Evolutionary conservation across 495 filamentous ascomycete species (phyloP).

Genomic region (Hyaloscypha finlandica): DNA sequence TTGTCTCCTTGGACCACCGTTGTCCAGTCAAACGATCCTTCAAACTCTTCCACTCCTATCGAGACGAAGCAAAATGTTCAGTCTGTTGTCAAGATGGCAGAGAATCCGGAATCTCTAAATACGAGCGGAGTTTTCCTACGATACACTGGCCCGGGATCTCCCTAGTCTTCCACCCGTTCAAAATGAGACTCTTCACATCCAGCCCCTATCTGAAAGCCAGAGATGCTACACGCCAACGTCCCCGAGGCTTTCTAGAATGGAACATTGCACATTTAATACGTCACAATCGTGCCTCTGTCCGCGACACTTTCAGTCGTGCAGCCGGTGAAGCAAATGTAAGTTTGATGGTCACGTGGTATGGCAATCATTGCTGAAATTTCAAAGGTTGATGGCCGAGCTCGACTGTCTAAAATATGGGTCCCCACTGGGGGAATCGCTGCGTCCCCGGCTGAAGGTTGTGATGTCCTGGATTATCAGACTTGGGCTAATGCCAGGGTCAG

Average conservation of each 20-base stretch:
- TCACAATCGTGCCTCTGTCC: background rate
- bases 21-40: too few relatives aligned
- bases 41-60: background rate
- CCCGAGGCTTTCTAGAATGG: background rate
- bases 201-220: background rate
- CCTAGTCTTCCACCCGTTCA: background rate
- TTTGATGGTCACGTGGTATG: slow-evolving; percentile 2
- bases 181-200: background rate
- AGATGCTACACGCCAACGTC: background rate
- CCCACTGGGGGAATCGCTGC: slow-evolving; percentile 73
- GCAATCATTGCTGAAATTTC: background rate
- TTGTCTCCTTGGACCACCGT: background rate
- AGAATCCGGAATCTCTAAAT: background rate
- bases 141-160: background rate
- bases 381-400: slow-evolving; percentile 56
- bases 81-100: background rate
- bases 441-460: slow-evolving; percentile 50
- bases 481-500: slow-evolving; percentile 38
- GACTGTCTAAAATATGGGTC: slow-evolving; percentile 75
- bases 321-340: background rate
- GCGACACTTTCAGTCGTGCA: background rate
- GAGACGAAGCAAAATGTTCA: background rate
- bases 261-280: background rate
- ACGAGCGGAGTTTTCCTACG: background rate
- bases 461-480: slow-evolving; percentile 10